These are phyloP conservation scores for Solanum hybrid DNA, from an alignment of 305 asterid genomes.

Conservation along the genomic window DNA sequence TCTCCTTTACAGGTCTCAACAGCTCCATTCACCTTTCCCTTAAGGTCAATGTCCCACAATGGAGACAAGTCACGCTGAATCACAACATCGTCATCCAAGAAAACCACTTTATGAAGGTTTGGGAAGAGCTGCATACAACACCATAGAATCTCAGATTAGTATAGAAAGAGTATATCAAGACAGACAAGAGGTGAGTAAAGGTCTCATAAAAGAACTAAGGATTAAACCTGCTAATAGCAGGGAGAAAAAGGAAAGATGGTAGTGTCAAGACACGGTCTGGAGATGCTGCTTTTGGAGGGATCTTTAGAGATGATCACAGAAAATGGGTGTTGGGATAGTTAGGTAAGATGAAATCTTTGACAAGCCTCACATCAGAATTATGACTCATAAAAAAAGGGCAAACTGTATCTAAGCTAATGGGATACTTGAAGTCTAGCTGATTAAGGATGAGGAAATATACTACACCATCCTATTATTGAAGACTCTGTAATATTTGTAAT, in stretches of 20 bases:
- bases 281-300: not conserved
- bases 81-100: slow-evolving; percentile 80
- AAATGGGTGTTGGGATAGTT: not conserved
- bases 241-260: not conserved
- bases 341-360: not conserved
- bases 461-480: not conserved
- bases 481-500: not conserved
- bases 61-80: slow-evolving; percentile 74
- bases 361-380: not conserved
- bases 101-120: slow-evolving; percentile 71
- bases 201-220: not conserved
- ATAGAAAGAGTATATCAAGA: not conserved
- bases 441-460: not conserved
- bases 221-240: not conserved
- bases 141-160: not conserved
- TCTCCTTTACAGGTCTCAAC: slow-evolving; percentile 84
- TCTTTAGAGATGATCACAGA: not conserved
- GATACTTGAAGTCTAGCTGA: not conserved
- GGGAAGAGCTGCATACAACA: slow-evolving; percentile 60
- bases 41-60: slow-evolving; percentile 70
- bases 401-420: not conserved
- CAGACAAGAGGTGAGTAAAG: not conserved
- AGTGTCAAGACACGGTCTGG: not conserved
- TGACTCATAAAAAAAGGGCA: not conserved
- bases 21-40: slow-evolving; percentile 73